Percentiles rank a stretch among this genome's conserved stretches.
Evolutionary conservation across 106 monocot genomes (phyloP).

Genomic region (Allium cepa): DNA sequence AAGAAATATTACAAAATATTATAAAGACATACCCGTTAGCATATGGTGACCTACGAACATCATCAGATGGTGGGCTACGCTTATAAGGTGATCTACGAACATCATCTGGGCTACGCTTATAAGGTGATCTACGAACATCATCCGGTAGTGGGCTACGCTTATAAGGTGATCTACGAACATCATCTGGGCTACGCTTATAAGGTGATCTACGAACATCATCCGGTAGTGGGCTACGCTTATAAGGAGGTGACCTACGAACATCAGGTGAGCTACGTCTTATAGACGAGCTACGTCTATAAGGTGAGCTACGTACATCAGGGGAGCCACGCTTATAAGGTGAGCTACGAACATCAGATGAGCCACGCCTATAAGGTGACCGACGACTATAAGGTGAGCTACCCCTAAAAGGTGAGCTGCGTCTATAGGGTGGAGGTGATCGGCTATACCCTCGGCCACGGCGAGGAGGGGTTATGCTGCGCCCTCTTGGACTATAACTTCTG

Average conservation of each 20-base stretch:
- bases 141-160: not conserved
- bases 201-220: not conserved
- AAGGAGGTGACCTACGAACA: constrained; percentile 7
- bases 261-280: constrained; percentile 9
- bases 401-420: too few relatives aligned
- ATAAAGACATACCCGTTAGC: constrained; percentile 31
- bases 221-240: not conserved
- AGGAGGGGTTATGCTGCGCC: constrained; percentile 11
- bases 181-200: constrained; percentile 8
- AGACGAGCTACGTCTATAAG: too few relatives aligned
- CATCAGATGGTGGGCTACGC: constrained; percentile 13
- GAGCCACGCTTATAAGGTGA: too few relatives aligned
- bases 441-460: constrained; percentile 19
- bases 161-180: constrained; percentile 10
- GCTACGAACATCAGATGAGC: too few relatives aligned
- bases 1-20: not conserved
- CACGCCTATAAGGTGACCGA: too few relatives aligned
- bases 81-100: constrained; percentile 27
- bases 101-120: constrained; percentile 14
- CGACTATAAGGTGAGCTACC: too few relatives aligned
- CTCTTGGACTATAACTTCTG: constrained; percentile 69
- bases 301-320: too few relatives aligned
- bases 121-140: not conserved
- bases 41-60: constrained; percentile 31
- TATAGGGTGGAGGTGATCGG: too few relatives aligned